phyloP scores from a whole-genome alignment of 768 basidiomycete species.

The Tricholoma terreum region DNA sequence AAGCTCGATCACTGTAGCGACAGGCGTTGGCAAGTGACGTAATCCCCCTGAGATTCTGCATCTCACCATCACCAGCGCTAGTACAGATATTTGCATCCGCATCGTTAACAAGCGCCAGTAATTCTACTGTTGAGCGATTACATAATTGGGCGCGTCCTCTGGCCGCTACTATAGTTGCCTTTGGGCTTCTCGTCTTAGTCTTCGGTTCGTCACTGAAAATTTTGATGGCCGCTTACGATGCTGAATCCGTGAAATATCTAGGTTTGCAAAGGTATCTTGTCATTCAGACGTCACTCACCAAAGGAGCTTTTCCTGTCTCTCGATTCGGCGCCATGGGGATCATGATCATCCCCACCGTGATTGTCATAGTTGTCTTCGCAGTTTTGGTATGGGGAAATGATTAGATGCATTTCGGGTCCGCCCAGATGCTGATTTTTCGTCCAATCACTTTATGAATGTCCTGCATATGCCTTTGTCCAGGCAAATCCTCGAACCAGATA shows the following conservation, averaged over 20 bases:
- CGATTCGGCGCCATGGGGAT: slow-evolving; percentile 4
- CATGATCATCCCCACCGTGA: slow-evolving; percentile 1
- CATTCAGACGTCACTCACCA: slow-evolving; percentile 10
- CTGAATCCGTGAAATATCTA: neutral
- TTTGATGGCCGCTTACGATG: neutral
- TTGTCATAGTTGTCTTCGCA: slow-evolving; percentile 7
- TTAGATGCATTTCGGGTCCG: too few species aligned
- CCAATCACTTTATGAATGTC: too few species aligned
- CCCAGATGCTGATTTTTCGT: too few species aligned
- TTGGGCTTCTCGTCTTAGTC: slow-evolving; percentile 34
- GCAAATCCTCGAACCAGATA: too few species aligned
- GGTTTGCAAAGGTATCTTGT: slow-evolving; percentile 10
- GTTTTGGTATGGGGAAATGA: neutral
- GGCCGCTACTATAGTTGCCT: slow-evolving; percentile 36
- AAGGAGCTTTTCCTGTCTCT: slow-evolving; percentile 13
- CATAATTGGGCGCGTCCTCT: slow-evolving; percentile 36
- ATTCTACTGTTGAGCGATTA: neutral
- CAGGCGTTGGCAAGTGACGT: slow-evolving; percentile 35
- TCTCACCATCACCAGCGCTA: slow-evolving; percentile 28
- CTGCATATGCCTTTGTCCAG: too few species aligned
- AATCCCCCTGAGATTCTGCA: neutral
- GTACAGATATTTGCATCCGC: slow-evolving; percentile 47
- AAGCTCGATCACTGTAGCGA: slow-evolving; percentile 42
- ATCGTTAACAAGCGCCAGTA: slow-evolving; percentile 7
- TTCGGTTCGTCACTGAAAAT: slow-evolving; percentile 17